Base-by-base conservation (phyloP, 2,329 filamentous ascomycete species). In the Penicillium verrucosum region DNA sequence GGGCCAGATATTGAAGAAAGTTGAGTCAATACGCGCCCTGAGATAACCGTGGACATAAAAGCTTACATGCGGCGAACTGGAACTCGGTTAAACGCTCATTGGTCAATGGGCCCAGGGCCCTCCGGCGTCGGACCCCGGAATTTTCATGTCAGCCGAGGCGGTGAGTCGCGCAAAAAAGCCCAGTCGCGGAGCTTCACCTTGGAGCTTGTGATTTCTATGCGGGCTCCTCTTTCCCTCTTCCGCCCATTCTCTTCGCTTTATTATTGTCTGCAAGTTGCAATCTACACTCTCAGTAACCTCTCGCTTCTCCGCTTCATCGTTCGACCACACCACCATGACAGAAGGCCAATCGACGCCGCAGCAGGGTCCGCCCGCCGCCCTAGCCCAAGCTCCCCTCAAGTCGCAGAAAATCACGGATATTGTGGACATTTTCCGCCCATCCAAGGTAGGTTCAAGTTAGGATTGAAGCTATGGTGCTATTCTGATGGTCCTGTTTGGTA, bases 361-460 rank as follows among this genome's bases (percentile, higher is more conserved):
- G 49, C 66, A 52, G 52, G 53, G 54, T 29, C 65, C 59, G 46
- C 54, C 62, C 30, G 61, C 64, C 41, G 65, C 70, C 36, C 66
- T 65, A 49, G 55, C 68, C 38, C 66, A 66, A 49, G 56, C 68
- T 53, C 47, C 64, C 25, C 65, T 65, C 32, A 60, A 66, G 55
- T 82, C 82, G 6, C 85, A 88, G 12, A 89, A 89, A 70, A 82
- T 96, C 53, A 82, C 85, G 67, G 90, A 96, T 68, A 82, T 94
- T 64, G 87, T 96, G 65, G 81, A 84, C 37, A 86, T 82, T 53
- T 96, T 90, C 71, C 83, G 90, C 49, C 90, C 93, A 8, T 88
- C 88, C 45, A 92, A 91, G 81, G 90, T 93, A 76, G 3, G 48
- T 36, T 4, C 16, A 65, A 76, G 16, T 38, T 25, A 16, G 29